A percentile compares a stretch with the other conserved stretches of the same genome.
phyloP scores from a whole-genome alignment of 176 grass and related monocot genomes.

The Tillandsia leiboldiana region DNA sequence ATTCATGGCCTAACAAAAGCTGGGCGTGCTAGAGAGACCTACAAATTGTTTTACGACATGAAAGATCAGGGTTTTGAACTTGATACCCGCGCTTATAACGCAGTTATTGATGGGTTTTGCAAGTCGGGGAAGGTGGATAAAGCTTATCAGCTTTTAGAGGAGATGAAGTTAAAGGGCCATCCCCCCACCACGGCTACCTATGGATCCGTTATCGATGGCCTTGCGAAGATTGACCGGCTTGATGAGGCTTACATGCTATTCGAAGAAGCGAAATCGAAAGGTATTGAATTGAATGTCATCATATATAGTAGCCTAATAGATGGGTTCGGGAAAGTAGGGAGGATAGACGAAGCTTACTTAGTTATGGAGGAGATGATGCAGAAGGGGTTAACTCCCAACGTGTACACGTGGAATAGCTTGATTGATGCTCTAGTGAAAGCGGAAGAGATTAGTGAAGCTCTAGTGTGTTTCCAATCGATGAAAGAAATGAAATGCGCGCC shows the following conservation, averaged over 20 bases:
- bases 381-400: conserved; percentile 69
- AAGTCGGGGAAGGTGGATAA: conserved; percentile 87
- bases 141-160: conserved; percentile 84
- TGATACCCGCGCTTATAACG: conserved; percentile 71
- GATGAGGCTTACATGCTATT: conserved; percentile 98
- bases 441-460: conserved; percentile 87
- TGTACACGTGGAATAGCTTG: conserved; percentile 88
- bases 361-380: conserved; percentile 99
- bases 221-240: conserved; percentile 90
- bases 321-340: conserved; percentile 89
- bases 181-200: conserved; percentile 72
- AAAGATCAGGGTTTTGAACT: conserved; percentile 71
- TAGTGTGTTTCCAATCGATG: conserved; percentile 89
- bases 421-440: conserved; percentile 90
- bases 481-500: conserved; percentile 84
- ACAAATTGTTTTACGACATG: conserved; percentile 85
- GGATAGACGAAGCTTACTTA: conserved; percentile 96
- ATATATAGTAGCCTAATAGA: conserved; percentile 88
- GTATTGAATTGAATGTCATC: conserved; percentile 66
- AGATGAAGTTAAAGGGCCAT: conserved; percentile 65
- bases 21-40: conserved; percentile 84
- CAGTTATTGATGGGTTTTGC: conserved; percentile 88
- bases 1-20: conserved; percentile 92
- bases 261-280: conserved; percentile 91
- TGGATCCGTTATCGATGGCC: conserved; percentile 82